These are phyloP conservation scores for Carex pumila DNA, from an alignment of 176 grass and related monocot genomes.

Conservation along the genomic window DNA sequence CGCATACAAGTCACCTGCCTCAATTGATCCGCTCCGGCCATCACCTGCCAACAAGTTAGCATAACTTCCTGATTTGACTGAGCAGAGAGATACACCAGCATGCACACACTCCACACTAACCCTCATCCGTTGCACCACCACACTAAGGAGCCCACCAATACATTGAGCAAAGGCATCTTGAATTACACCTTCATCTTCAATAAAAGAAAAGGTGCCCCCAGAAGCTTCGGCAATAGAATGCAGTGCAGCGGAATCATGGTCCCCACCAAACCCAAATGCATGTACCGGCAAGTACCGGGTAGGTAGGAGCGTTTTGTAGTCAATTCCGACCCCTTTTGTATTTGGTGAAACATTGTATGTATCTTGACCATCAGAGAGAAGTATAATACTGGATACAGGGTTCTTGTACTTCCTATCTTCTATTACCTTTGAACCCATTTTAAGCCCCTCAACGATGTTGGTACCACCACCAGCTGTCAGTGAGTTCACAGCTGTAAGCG, in stretches of 20 bases:
- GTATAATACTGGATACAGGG: constrained; percentile 82
- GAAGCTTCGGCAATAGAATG: constrained; percentile 83
- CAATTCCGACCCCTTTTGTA: constrained; percentile 26
- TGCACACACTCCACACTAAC: constrained; percentile 54
- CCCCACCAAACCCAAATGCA: constrained; percentile 81
- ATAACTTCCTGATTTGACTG: constrained; percentile 82
- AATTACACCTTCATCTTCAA: constrained; percentile 81
- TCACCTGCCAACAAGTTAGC: constrained; percentile 48
- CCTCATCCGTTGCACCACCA: constrained; percentile 58
- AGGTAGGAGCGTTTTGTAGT: constrained; percentile 54
- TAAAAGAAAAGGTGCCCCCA: constrained; percentile 94
- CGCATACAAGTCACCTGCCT: constrained; percentile 70
- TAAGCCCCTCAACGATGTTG: constrained; percentile 78
- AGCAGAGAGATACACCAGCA: constrained; percentile 46
- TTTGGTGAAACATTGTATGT: constrained; percentile 58
- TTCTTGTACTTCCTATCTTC: constrained; percentile 67
- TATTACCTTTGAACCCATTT: constrained; percentile 77
- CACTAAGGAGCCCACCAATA: constrained; percentile 88
- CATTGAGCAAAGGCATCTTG: constrained; percentile 99
- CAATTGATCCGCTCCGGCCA: constrained; percentile 49
- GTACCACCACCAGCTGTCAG: constrained; percentile 68
- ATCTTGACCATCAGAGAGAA: constrained; percentile 90
- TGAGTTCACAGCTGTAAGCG: constrained; percentile 66
- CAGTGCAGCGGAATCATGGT: constrained; percentile 67
- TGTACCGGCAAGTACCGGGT: constrained; percentile 55